These are phyloP conservation scores for Penicillium roqueforti DNA, from an alignment of 495 filamentous ascomycete species.

Conservation along the genomic window DNA sequence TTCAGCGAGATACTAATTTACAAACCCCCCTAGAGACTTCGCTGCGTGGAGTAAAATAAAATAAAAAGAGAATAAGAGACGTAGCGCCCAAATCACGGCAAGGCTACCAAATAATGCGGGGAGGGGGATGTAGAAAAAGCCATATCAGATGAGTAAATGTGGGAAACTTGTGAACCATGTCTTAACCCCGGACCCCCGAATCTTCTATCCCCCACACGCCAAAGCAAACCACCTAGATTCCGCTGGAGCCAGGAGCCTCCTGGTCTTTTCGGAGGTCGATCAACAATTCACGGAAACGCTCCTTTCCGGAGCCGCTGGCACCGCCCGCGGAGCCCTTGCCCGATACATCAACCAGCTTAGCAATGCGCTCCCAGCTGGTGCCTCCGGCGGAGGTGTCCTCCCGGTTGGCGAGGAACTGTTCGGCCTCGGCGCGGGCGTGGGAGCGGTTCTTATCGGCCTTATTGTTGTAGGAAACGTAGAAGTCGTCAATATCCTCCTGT, in stretches of 20 bases:
- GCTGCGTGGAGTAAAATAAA: slow-evolving; percentile 30
- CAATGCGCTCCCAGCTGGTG: slow-evolving; percentile 97
- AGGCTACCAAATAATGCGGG: slow-evolving; percentile 11
- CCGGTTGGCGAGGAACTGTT: slow-evolving; percentile 81
- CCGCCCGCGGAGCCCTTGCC: slow-evolving; percentile 87
- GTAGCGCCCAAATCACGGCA: slow-evolving; percentile 18
- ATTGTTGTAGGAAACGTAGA: slow-evolving; percentile 98
- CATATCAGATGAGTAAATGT: slow-evolving; percentile 5
- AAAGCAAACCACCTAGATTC: slow-evolving; percentile 30
- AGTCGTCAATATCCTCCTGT: slow-evolving; percentile 88
- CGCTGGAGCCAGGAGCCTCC: slow-evolving; percentile 76
- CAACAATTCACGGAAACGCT: slow-evolving; percentile 89
- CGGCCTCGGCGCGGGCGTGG: slow-evolving; percentile 85
- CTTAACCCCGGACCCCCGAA: slow-evolving; percentile 2
- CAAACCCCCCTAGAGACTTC: slow-evolving; percentile 24
- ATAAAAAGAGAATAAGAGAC: slow-evolving; percentile 28
- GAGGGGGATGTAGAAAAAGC: slow-evolving; percentile 14
- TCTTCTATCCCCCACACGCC: not conserved
- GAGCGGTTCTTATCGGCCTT: slow-evolving; percentile 89
- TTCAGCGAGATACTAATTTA: slow-evolving; percentile 29
- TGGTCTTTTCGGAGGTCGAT: slow-evolving; percentile 87
- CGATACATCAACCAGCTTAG: slow-evolving; percentile 92
- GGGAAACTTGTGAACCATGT: not conserved
- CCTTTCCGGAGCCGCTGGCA: slow-evolving; percentile 83
- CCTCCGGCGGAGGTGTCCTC: slow-evolving; percentile 92